Percentiles rank a stretch among this genome's conserved stretches.
These are phyloP conservation scores for Pichia sorboxylosa DNA, from an alignment of 1,139 yeast species.

Conservation along the genomic window DNA sequence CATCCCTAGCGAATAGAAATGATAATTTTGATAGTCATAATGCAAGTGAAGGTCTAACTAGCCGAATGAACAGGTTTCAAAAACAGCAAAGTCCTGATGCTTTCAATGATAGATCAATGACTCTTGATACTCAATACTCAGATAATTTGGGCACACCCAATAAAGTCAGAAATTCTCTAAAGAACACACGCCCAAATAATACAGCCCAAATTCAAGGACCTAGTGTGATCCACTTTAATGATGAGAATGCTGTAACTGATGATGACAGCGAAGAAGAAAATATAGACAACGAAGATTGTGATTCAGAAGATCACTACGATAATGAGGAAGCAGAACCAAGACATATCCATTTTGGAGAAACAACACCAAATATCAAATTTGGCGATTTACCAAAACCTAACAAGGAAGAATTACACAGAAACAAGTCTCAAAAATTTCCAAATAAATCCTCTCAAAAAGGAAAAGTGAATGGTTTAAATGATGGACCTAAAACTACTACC, in stretches of 20 bases:
- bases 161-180: too few relatives aligned
- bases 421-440: neutral
- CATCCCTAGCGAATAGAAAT: constrained; percentile 6
- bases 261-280: neutral
- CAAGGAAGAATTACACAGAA: constrained; percentile 24
- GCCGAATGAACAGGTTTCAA: constrained; percentile 14
- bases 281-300: constrained; percentile 14
- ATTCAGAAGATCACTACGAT: constrained; percentile 1
- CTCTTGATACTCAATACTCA: too few relatives aligned
- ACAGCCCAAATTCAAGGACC: too few relatives aligned
- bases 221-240: too few relatives aligned
- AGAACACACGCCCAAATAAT: too few relatives aligned
- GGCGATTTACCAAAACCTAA: constrained; percentile 34
- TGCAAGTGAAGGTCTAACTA: constrained; percentile 20
- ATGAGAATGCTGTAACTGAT: neutral
- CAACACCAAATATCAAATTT: constrained; percentile 26
- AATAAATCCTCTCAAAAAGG: too few relatives aligned
- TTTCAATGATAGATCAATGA: too few relatives aligned
- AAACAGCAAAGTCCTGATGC: neutral
- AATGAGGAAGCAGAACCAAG: constrained; percentile 1
- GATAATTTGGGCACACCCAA: too few relatives aligned
- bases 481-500: too few relatives aligned
- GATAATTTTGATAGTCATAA: constrained; percentile 17
- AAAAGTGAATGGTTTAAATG: too few relatives aligned
- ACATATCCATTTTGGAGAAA: too few relatives aligned